These are phyloP conservation scores for Biscutella auriculata DNA, from an alignment of 441 rosid genomes.

Conservation along the genomic window DNA sequence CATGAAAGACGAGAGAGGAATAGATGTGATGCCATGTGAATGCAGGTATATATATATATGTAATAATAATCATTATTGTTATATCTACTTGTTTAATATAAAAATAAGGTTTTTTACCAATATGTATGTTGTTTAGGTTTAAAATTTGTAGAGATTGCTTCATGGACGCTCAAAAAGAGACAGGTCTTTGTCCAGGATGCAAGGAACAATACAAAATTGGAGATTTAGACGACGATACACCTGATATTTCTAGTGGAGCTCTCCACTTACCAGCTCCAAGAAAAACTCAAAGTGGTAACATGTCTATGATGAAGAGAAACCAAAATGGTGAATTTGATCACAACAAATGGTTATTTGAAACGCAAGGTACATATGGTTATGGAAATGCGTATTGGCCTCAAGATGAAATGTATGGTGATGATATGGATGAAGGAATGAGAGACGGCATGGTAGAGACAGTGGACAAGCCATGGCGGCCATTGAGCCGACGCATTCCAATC, in stretches of 20 bases:
- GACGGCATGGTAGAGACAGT: constrained; percentile 44
- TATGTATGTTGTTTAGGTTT: constrained; percentile 34
- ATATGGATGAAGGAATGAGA: constrained; percentile 39
- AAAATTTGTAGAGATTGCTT: constrained; percentile 86
- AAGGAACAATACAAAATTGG: constrained; percentile 65
- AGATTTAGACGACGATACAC: constrained; percentile 55
- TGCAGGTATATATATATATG: constrained; percentile 54
- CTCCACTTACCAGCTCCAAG: constrained; percentile 63
- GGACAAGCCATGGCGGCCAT: constrained; percentile 87
- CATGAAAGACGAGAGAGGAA: constrained; percentile 79
- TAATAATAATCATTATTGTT: not conserved
- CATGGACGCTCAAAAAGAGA: constrained; percentile 71
- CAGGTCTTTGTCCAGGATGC: constrained; percentile 76
- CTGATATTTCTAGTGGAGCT: constrained; percentile 46
- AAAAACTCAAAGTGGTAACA: constrained; percentile 29
- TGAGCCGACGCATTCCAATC: constrained; percentile 50
- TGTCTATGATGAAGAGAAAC: constrained; percentile 81
- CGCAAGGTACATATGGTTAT: constrained; percentile 72
- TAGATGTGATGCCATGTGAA: constrained; percentile 65
- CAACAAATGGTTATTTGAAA: constrained; percentile 75
- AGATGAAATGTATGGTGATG: constrained; percentile 50
- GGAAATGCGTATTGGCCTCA: constrained; percentile 82
- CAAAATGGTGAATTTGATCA: constrained; percentile 84
- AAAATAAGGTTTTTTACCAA: not conserved
- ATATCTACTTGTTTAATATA: not conserved